Percentiles rank a stretch among this genome's conserved stretches.
Conservation (phyloP, 345 rosid genomes). For the Eucalyptus regnans region DNA sequence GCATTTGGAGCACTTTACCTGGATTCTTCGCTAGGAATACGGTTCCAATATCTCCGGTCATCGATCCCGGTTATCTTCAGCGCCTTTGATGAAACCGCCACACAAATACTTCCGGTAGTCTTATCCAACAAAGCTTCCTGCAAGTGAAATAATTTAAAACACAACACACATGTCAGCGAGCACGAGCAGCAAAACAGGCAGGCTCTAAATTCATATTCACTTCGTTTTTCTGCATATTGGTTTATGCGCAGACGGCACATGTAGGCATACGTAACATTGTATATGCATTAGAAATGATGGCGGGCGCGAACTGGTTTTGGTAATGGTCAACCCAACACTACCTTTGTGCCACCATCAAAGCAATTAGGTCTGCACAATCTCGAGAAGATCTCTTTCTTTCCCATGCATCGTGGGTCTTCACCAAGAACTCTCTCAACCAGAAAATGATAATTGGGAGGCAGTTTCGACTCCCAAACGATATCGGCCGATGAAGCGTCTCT, state of each 20-base stretch:
- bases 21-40: conserved; percentile 42
- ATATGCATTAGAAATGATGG: neutral
- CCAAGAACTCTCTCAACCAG: neutral
- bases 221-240: neutral
- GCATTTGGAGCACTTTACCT: conserved; percentile 15
- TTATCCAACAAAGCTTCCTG: conserved; percentile 39
- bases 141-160: neutral
- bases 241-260: neutral
- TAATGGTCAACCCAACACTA: neutral
- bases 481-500: conserved; percentile 20
- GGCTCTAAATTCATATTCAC: neutral
- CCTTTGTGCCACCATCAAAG: conserved; percentile 25
- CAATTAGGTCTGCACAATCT: conserved; percentile 5
- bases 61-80: conserved; percentile 65
- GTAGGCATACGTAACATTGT: neutral
- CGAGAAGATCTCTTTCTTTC: conserved; percentile 19
- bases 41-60: conserved; percentile 73
- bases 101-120: conserved; percentile 33
- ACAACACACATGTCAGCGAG: neutral
- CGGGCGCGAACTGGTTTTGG: neutral
- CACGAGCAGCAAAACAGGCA: neutral
- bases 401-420: neutral
- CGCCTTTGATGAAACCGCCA: conserved; percentile 48
- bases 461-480: conserved; percentile 19
- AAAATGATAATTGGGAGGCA: conserved; percentile 15